Conservation (phyloP, 441 rosid species). For the Isatis lusitanica region DNA sequence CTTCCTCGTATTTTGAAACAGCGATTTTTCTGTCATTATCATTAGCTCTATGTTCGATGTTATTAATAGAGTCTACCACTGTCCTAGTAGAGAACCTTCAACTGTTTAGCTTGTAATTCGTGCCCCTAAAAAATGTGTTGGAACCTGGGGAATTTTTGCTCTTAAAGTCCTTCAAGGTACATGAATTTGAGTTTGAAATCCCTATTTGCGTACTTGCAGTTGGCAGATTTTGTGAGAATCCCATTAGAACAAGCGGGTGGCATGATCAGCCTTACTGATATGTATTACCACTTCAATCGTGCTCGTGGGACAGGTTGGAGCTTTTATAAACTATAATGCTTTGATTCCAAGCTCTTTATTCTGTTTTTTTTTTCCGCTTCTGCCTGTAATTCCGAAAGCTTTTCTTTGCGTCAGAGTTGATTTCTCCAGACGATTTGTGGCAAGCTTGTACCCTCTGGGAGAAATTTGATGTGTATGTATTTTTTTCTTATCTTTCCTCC, state of each 20-base stretch:
- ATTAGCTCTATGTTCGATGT: slow-evolving; percentile 13
- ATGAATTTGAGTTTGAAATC: slow-evolving; percentile 2
- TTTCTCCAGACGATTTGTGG: slow-evolving; percentile 91
- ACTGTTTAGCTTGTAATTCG: not conserved
- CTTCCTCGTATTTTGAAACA: slow-evolving; percentile 12
- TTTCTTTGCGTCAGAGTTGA: slow-evolving; percentile 56
- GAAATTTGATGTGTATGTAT: slow-evolving; percentile 91
- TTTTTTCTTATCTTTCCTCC: not conserved
- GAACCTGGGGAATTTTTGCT: not conserved
- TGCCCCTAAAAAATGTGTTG: not conserved
- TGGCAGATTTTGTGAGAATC: slow-evolving; percentile 91
- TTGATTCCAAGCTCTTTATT: slow-evolving; percentile 3
- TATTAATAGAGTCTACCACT: not conserved
- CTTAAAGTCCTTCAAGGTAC: slow-evolving; percentile 7
- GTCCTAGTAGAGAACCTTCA: not conserved
- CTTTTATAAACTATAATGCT: not conserved
- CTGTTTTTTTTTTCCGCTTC: not conserved
- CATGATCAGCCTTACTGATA: slow-evolving; percentile 90
- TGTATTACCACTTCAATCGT: slow-evolving; percentile 92
- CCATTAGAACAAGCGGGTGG: slow-evolving; percentile 91
- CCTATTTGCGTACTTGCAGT: slow-evolving; percentile 45
- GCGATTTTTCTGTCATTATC: slow-evolving; percentile 6
- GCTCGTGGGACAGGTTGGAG: slow-evolving; percentile 93
- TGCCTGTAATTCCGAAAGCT: not conserved
- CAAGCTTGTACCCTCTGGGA: slow-evolving; percentile 95